These are phyloP conservation scores for Aspergillus costaricaensis DNA, from an alignment of 2,329 filamentous ascomycete species.

Conservation along the genomic window DNA sequence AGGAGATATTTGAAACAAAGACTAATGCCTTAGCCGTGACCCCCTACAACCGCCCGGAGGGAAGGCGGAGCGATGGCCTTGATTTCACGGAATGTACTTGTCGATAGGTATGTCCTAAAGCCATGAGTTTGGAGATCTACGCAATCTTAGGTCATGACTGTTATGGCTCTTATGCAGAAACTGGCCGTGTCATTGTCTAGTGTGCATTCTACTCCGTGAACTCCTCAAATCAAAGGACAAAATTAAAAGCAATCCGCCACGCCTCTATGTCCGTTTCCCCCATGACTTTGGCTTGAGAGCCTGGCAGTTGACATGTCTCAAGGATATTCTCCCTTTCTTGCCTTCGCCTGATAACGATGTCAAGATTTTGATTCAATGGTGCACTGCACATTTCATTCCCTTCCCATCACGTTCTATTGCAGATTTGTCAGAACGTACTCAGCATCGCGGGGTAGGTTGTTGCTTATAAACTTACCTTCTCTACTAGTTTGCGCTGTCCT, in stretches of 20 bases:
- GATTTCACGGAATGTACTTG: neutral
- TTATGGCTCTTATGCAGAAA: neutral
- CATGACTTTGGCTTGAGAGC: neutral
- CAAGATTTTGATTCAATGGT: neutral
- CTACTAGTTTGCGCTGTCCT: neutral
- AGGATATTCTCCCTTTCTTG: too few species aligned
- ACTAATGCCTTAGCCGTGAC: neutral
- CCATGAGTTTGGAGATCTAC: neutral
- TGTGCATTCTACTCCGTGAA: neutral
- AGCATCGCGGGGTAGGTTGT: neutral
- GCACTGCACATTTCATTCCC: neutral
- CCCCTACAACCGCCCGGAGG: neutral
- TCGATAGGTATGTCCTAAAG: neutral
- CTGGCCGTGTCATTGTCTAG: constrained; percentile 1
- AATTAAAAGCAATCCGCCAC: neutral
- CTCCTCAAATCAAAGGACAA: neutral
- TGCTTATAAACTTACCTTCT: neutral
- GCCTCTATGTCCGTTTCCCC: neutral
- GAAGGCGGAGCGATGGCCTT: neutral
- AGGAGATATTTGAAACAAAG: neutral
- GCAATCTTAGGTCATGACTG: too few species aligned
- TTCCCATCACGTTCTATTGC: neutral
- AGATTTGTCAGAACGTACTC: neutral
- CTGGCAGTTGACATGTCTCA: too few species aligned
- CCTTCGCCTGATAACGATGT: neutral